Percentiles rank a stretch among this genome's conserved stretches.
These are phyloP conservation scores for Sporothrix humicola DNA, from an alignment of 2,329 filamentous ascomycete genomes.

Conservation along the genomic window DNA sequence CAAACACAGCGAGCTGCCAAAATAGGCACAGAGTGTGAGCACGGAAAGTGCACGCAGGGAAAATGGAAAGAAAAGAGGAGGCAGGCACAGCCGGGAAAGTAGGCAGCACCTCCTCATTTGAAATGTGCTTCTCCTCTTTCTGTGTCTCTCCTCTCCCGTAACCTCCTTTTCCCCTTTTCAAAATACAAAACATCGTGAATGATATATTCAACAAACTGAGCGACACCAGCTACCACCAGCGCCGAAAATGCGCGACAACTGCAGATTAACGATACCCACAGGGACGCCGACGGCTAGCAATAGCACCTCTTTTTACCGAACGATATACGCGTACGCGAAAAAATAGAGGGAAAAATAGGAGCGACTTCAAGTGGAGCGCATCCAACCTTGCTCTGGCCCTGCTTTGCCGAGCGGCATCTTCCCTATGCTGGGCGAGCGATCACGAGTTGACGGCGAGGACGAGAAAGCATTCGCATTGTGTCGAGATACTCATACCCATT, in stretches of 20 bases:
- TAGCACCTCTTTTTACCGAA: background rate
- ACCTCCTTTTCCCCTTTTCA: background rate
- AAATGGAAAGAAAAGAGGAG: slow-evolving; percentile 1
- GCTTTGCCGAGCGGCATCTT: slow-evolving; percentile 20
- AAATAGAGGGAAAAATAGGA: slow-evolving; percentile 14
- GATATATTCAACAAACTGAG: background rate
- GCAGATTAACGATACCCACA: background rate
- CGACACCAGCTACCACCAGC: background rate
- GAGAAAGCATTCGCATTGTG: background rate
- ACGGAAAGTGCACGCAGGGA: background rate
- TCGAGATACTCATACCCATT: background rate
- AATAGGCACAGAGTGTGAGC: background rate
- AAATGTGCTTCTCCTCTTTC: background rate
- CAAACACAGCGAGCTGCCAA: slow-evolving; percentile 17
- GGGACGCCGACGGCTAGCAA: slow-evolving; percentile 15
- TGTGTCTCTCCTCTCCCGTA: background rate
- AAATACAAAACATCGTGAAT: background rate
- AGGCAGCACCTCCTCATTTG: slow-evolving; percentile 28
- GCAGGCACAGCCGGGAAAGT: slow-evolving; percentile 11
- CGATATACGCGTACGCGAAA: background rate
- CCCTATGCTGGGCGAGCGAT: background rate
- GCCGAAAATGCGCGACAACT: slow-evolving; percentile 15
- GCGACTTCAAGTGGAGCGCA: slow-evolving; percentile 29
- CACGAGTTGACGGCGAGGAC: background rate
- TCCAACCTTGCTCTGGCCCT: background rate